A percentile compares a stretch with the other conserved stretches of the same genome.
Evolutionary conservation across 2,329 filamentous ascomycete genomes (phyloP).

Genomic region (Biscogniauxia marginata): DNA sequence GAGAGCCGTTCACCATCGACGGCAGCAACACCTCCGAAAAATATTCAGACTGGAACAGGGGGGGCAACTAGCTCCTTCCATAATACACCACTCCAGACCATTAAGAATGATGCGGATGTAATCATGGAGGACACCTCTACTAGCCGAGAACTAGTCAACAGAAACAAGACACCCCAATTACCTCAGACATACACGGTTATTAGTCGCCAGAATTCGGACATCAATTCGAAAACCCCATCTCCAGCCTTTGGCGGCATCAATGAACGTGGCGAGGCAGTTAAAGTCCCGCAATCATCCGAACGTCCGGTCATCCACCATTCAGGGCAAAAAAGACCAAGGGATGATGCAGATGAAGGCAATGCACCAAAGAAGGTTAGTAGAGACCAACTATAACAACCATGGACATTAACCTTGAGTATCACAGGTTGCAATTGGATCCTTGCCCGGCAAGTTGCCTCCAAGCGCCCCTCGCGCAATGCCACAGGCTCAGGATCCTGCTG

Average conservation of each 20-base stretch:
- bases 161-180: slow-evolving; percentile 23
- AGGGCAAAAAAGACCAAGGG: slow-evolving; percentile 28
- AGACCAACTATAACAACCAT: background rate
- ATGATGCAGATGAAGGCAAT: slow-evolving; percentile 23
- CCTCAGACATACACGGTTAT: slow-evolving; percentile 29
- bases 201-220: slow-evolving; percentile 17
- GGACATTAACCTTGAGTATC: slow-evolving; percentile 2
- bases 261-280: slow-evolving; percentile 29
- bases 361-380: slow-evolving; percentile 28
- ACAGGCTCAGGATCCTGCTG: slow-evolving; percentile 29
- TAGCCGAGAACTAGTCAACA: slow-evolving; percentile 16
- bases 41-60: background rate
- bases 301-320: slow-evolving; percentile 33
- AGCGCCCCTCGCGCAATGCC: slow-evolving; percentile 27
- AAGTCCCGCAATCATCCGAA: slow-evolving; percentile 21
- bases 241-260: slow-evolving; percentile 28
- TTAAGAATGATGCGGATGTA: slow-evolving; percentile 23
- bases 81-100: background rate
- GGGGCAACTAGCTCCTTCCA: background rate
- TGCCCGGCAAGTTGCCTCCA: slow-evolving; percentile 21
- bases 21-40: slow-evolving; percentile 1
- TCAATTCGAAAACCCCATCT: slow-evolving; percentile 6
- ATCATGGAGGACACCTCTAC: slow-evolving; percentile 29
- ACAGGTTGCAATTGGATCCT: slow-evolving; percentile 22
- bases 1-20: slow-evolving; percentile 1